Conservation (phyloP, 1,139 yeast species). For the Hansenula lynferdii region DNA sequence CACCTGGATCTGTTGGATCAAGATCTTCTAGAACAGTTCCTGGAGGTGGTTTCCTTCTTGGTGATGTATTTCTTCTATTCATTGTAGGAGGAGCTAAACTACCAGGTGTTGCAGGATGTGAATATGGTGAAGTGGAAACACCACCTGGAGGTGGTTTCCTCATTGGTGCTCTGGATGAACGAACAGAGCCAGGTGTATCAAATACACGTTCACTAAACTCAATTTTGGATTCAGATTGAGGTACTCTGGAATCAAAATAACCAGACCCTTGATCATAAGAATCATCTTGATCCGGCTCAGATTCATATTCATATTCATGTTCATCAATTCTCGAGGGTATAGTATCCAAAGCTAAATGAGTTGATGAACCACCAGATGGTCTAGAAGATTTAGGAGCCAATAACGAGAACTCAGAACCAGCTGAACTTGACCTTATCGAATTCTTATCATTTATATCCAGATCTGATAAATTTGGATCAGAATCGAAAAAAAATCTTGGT, state of each 20-base stretch:
- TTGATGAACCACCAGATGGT: background rate
- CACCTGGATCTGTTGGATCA: conserved; percentile 2
- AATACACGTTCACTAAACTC: background rate
- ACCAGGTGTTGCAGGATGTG: background rate
- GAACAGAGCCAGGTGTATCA: background rate
- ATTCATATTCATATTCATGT: conserved; percentile 1
- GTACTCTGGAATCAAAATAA: background rate
- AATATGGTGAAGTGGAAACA: conserved; percentile 1
- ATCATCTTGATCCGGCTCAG: background rate
- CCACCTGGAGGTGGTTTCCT: conserved; percentile 12
- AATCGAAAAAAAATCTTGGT: conserved; percentile 1
- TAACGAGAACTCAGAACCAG: conserved; percentile 1
- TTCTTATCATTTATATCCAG: background rate
- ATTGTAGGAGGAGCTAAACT: background rate
- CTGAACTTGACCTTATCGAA: background rate
- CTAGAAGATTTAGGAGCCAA: background rate
- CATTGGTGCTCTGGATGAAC: background rate
- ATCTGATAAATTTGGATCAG: background rate
- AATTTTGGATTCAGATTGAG: background rate
- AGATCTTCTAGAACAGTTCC: conserved; percentile 1
- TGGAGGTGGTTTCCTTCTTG: conserved; percentile 21
- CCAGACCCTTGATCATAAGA: background rate
- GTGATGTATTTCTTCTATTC: conserved; percentile 12
- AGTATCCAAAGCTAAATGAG: background rate
- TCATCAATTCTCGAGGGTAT: conserved; percentile 3